Evolutionary conservation across 2,329 filamentous ascomycete species (phyloP), one percentile per base, ranked within the genome.

Genomic region (Curvularia eragrostidis): DNA sequence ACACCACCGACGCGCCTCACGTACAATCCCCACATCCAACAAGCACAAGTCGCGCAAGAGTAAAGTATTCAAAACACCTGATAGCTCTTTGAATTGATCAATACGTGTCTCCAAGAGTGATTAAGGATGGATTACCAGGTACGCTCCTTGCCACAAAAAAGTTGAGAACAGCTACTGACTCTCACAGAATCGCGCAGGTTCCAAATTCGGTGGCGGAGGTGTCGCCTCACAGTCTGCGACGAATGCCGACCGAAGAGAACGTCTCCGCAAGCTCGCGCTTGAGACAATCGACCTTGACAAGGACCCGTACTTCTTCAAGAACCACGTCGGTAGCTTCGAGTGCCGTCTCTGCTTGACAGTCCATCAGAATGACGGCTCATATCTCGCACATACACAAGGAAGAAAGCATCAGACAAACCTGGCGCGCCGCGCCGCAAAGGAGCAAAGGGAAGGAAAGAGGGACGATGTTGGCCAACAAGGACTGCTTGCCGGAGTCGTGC

Each of bases 281-380:
- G 95, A 99, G 81, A 96, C 93, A 54, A 99, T 99, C 84, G 94
- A 98, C 82, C 91, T 98, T 63, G 95, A 98, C 81, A 98, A 97
- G 81, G 95, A 99, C 81, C 95, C 95, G 0, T 99, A 98, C 86
- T 97, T 98, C 84, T 99, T 99, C 89, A 96, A 96, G 79, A 99
- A 99, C 83, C 94, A 99, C 79, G 91, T 98, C 71, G 95, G 95
- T 74, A 95, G 90, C 73, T 99, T 97, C 80, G 95, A 99, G 80
- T 99, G 95, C 78, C 91, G 95, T 28, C 89, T 99, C 39, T 99
- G 95, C 75, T 83, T 99, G 24, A 99, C 95, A 0, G 94, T 98
- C 4, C 95, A 99, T 84, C 95, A 99, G 75, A 99, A 99, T 78
- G 95, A 99, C 81, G 95, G 95, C 63, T 97, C 93, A 47, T 99